Evolutionary conservation across 768 basidiomycete species (phyloP), one percentile per base, ranked within the genome.

Genomic region (Tylopilus vinaceipallidus): DNA sequence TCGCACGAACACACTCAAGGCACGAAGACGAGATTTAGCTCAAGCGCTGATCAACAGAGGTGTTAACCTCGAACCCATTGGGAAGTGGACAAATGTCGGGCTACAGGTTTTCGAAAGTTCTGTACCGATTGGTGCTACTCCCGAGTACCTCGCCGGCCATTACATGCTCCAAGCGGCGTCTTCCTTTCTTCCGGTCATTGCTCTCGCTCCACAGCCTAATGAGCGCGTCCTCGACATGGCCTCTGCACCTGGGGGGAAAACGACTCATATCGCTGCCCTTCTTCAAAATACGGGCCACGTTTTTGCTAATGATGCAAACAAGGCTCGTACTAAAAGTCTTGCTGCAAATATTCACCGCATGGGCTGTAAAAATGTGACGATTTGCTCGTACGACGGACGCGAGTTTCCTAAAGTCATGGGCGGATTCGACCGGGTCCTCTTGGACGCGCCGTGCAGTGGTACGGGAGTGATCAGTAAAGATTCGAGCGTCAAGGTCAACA

Each of bases 141-240:
- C 97, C 11, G 97, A 99, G 73, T 99, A 99, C 71, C 83, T 99
- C 33, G 94, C 97, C 0, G 97, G 97, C 3, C 95, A 99, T 66
- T 99, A 99, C 71, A 98, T 99, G 91, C 88, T 98, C 22, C 97
- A 99, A 75, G 92, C 97, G 6, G 97, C 97, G 11, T 95, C 94
- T 6, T 98, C 97, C 1, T 98, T 99, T 79, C 80, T 99, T n/a
- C 97, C 97, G 46, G 97, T 98, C 62, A 95, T 98, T 55, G 92
- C 97, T 4, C 86, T 99, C 33, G 76, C 82, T 22, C 97, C 97
- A 6, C 88, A 95, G 62, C 92, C 93, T 2, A 81, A 90, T 52
- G 97, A 98, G 64, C 88, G 95, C 11, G 82, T 98, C 11, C 79
- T 99, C 50, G 97, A 99, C 67, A 98, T 99, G 95, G 95, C 95